Conservation (phyloP, 164 flowering plant species). For the Dillenia suffruticosa region DNA sequence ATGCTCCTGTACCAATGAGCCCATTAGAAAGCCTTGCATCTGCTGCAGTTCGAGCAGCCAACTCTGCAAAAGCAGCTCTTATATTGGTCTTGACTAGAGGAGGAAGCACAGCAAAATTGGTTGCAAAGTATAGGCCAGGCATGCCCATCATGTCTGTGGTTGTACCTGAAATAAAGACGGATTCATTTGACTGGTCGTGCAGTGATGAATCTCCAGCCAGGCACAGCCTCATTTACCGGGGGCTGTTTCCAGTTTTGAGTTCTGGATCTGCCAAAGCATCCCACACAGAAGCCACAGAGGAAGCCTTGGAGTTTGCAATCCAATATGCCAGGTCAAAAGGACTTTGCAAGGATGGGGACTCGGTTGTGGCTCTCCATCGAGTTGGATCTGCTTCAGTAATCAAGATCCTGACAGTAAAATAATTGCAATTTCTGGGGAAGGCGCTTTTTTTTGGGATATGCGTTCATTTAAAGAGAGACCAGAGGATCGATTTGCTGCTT, state of each 20-base stretch:
- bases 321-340: conserved; percentile 55
- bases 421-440: conserved; percentile 5
- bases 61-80: conserved; percentile 55
- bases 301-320: conserved; percentile 64
- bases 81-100: conserved; percentile 79
- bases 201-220: conserved; percentile 88
- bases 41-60: conserved; percentile 77
- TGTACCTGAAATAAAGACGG: conserved; percentile 78
- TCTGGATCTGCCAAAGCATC: conserved; percentile 79
- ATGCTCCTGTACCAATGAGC: conserved; percentile 88
- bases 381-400: conserved; percentile 69
- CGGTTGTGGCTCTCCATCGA: conserved; percentile 79
- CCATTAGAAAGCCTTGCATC: conserved; percentile 85
- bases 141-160: conserved; percentile 81
- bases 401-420: conserved; percentile 65
- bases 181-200: conserved; percentile 73
- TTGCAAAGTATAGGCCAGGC: conserved; percentile 84
- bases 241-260: conserved; percentile 63
- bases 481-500: neutral
- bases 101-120: conserved; percentile 83
- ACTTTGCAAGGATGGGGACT: conserved; percentile 71
- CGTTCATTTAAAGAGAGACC: neutral
- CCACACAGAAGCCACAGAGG: conserved; percentile 68
- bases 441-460: neutral
- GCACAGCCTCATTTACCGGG: conserved; percentile 77